These are phyloP conservation scores for Abrus precatorius DNA, from an alignment of 306 rosid genomes.

Conservation along the genomic window DNA sequence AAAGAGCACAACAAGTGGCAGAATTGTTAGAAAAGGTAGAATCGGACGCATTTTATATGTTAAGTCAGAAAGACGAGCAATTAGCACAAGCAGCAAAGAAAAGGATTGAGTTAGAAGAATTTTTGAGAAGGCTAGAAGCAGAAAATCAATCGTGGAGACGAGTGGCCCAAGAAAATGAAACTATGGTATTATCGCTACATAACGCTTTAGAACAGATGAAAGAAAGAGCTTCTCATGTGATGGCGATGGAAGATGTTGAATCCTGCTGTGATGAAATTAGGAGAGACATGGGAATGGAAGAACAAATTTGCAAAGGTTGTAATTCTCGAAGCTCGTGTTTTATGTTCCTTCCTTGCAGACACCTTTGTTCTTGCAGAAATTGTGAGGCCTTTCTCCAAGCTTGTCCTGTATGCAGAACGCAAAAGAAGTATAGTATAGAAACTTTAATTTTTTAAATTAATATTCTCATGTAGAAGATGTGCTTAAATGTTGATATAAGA, in stretches of 20 bases:
- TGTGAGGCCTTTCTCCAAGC: conserved; percentile 69
- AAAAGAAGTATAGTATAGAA: conserved; percentile 74
- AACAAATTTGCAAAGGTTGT: conserved; percentile 63
- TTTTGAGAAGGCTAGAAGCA: conserved; percentile 57
- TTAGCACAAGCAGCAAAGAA: conserved; percentile 54
- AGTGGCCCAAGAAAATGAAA: conserved; percentile 69
- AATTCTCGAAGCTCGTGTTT: conserved; percentile 53
- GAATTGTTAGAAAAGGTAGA: conserved; percentile 53
- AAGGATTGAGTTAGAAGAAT: conserved; percentile 61
- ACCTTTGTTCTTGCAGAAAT: conserved; percentile 76
- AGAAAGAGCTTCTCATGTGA: conserved; percentile 42
- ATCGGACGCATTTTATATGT: conserved; percentile 1
- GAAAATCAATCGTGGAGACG: conserved; percentile 71
- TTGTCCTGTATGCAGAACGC: conserved; percentile 73
- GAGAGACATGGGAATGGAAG: neutral
- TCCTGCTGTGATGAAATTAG: conserved; percentile 62
- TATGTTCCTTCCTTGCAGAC: conserved; percentile 86
- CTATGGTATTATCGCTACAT: conserved; percentile 58
- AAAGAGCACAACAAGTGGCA: conserved; percentile 56
- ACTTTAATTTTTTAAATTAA: conserved; percentile 66
- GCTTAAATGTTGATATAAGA: neutral
- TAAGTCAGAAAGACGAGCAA: conserved; percentile 65
- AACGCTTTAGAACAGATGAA: conserved; percentile 61
- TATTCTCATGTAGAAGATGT: conserved; percentile 1
- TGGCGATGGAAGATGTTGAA: conserved; percentile 58